phyloP scores from a whole-genome alignment of 805 yeast genomes.

The Torulaspora gathmanii region DNA sequence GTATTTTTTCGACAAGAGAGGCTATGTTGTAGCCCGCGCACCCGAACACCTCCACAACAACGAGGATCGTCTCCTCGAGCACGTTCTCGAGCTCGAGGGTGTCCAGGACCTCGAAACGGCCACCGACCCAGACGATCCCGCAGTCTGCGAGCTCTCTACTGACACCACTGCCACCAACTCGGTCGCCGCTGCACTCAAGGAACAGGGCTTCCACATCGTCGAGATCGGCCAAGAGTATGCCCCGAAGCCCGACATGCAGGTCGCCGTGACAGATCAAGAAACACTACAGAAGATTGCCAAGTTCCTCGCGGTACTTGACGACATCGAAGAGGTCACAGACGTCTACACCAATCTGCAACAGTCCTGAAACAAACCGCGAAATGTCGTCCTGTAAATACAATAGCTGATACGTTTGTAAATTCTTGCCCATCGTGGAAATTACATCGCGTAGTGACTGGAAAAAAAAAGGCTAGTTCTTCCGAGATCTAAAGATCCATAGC shows the following conservation, averaged over 20 bases:
- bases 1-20: constrained; percentile 73
- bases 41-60: constrained; percentile 31
- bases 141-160: constrained; percentile 45
- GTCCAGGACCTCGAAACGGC: constrained; percentile 64
- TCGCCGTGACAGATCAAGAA: constrained; percentile 47
- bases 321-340: constrained; percentile 78
- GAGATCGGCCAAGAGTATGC: constrained; percentile 69
- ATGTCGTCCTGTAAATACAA: neutral
- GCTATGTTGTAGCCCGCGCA: constrained; percentile 55
- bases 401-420: neutral
- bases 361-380: neutral
- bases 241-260: constrained; percentile 57
- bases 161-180: constrained; percentile 59
- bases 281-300: constrained; percentile 49
- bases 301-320: constrained; percentile 59
- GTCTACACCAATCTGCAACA: constrained; percentile 56
- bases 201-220: constrained; percentile 48
- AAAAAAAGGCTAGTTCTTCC: neutral
- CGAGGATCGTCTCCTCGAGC: constrained; percentile 66
- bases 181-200: constrained; percentile 55
- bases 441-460: neutral
- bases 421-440: neutral
- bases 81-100: constrained; percentile 63
- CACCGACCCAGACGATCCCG: constrained; percentile 7
- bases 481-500: neutral